These are phyloP conservation scores for Aureobasidium sp. DNA, from an alignment of 2,329 filamentous ascomycete genomes.

Conservation along the genomic window DNA sequence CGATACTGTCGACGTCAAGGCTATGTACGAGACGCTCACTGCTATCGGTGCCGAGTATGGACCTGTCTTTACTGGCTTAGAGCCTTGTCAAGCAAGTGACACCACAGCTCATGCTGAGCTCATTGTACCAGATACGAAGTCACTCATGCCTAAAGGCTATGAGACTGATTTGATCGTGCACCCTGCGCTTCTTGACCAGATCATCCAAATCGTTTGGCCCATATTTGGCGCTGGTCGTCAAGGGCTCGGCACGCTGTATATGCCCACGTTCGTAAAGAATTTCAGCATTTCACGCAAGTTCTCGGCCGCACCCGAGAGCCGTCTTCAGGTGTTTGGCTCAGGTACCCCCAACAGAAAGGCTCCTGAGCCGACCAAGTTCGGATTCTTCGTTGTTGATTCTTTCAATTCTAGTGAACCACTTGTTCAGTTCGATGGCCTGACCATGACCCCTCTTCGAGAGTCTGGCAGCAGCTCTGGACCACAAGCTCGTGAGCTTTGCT, in stretches of 20 bases:
- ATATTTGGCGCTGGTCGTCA: constrained; percentile 2
- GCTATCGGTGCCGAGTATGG: background rate
- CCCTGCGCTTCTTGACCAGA: constrained; percentile 3
- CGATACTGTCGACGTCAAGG: background rate
- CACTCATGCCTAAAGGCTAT: constrained; percentile 4
- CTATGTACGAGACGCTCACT: constrained; percentile 7
- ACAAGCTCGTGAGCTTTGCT: constrained; percentile 8
- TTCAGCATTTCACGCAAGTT: constrained; percentile 6
- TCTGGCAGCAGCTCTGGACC: background rate
- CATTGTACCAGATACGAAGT: constrained; percentile 1
- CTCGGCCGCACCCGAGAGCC: background rate
- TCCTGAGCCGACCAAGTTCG: constrained; percentile 6
- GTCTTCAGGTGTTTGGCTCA: constrained; percentile 3
- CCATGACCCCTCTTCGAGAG: constrained; percentile 8
- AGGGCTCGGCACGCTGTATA: constrained; percentile 2
- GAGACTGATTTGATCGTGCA: constrained; percentile 7
- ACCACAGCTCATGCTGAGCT: constrained; percentile 1
- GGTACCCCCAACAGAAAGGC: background rate
- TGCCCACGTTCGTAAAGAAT: constrained; percentile 10
- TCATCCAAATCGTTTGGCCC: constrained; percentile 9
- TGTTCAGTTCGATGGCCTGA: background rate
- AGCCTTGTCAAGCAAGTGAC: constrained; percentile 5
- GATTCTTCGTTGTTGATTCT: constrained; percentile 2
- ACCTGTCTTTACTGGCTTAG: background rate
- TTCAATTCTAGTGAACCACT: background rate